Evolutionary conservation across 345 rosid genomes (phyloP), one percentile per base, ranked within the genome.

Genomic region (Boechera stricta): DNA sequence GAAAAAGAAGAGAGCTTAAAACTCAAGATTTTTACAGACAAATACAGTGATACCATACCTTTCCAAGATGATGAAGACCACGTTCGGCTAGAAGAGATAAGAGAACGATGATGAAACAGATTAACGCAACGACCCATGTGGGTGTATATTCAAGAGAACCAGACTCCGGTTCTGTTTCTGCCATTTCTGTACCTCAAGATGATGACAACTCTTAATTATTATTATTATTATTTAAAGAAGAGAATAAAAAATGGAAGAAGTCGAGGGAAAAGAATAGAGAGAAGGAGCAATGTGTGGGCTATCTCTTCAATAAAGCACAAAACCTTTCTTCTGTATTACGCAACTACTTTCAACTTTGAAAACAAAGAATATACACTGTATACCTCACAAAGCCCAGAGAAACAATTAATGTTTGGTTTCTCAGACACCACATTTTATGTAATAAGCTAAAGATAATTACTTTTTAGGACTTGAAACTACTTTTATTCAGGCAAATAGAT

Each of bases 101-200:
- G 38, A 89, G 79, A 75, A 88, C 89, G 74, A 90, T 87, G 79
- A 89, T 53, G 69, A 84, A 89, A 77, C 92, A 86, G 79, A 94
- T 90, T 63, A 71, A 84, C 5, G 96, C 96, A 7, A 91, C 88
- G 64, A 89, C 88, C 98, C 97, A 91, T 44, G 97, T 87, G 38
- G 94, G 94, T 13, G 94, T 89, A 69, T 76, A 87, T 82, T 86
- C 86, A 80, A 90, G 75, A 45, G 92, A 88, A 12, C 64, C 61
- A 2, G 73, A 71, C 45, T 2, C 54, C 7, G 55, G 63, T 74
- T 68, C 82, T 57, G 41, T 69, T 74, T 72, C 84, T 58, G 74
- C 87, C 87, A 86, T 86, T 72, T 60, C 67, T 51, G 68, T 21
- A 48, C 42, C 74, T 51, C 45, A 12, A 79, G 53, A 61, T 32